These are phyloP conservation scores for Podospora australis DNA, from an alignment of 495 filamentous ascomycete species.

Conservation along the genomic window DNA sequence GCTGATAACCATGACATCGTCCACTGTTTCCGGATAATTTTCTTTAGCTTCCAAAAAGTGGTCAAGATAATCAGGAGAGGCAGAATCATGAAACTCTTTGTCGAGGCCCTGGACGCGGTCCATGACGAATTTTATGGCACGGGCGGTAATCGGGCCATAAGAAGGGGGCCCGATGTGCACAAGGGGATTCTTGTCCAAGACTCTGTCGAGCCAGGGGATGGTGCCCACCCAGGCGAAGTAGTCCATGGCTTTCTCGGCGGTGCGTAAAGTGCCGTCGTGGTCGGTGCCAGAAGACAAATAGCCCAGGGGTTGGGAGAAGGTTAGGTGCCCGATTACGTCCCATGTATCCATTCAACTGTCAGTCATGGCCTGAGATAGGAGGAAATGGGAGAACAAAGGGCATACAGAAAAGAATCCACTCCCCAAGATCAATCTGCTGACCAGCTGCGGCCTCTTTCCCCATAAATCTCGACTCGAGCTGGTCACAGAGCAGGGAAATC, in stretches of 20 bases:
- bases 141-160: conserved; percentile 7
- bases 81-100: conserved; percentile 7
- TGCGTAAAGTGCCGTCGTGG: conserved; percentile 16
- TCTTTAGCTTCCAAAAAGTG: conserved; percentile 23
- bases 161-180: conserved; percentile 18
- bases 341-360: conserved; percentile 18
- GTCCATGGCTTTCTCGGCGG: conserved; percentile 9
- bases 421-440: conserved; percentile 11
- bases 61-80: conserved; percentile 22
- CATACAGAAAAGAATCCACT: conserved; percentile 22
- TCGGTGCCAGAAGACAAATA: conserved; percentile 29
- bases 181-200: conserved; percentile 18
- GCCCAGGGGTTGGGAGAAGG: conserved; percentile 32
- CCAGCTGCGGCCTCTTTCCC: neutral
- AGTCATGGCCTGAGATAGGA: neutral
- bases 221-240: conserved; percentile 19
- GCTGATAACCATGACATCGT: conserved; percentile 18
- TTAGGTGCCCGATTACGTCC: conserved; percentile 27
- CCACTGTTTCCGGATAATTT: conserved; percentile 17
- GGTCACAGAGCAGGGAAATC: conserved; percentile 12
- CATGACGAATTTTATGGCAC: conserved; percentile 6
- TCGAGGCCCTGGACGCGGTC: conserved; percentile 13
- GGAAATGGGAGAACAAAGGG: neutral
- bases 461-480: conserved; percentile 15
- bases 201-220: conserved; percentile 21